Base-by-base conservation (phyloP, 768 basidiomycete species). In the Tylopilus sp. region DNA sequence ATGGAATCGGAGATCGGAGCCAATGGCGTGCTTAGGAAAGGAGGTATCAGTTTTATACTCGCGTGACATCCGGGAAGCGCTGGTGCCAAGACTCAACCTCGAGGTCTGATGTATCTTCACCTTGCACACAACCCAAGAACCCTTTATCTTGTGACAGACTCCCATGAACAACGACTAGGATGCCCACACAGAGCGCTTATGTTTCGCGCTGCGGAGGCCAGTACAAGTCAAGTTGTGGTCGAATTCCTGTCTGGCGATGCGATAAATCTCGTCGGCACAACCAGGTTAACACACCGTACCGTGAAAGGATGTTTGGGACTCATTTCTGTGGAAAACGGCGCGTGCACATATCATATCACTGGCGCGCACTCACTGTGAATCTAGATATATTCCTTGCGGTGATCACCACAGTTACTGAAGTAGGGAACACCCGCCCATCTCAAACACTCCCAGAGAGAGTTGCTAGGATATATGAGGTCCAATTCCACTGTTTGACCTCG, bases 281-380 rank as follows among this genome's bases (percentile, higher is more conserved):
- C 89, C 48, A 80, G 79, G 58, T 64, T 93, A 49, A 87, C 87
- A n/a, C 85, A 73, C 52, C 81, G 87, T 48, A 71, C 82, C 24
- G 83, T 88, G 7, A 87, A 91, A 64, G 92, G 92, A 22, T 95
- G 92, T 59, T 72, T 96, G 46, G 94, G 94, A 6, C 73, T 92
- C 49, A 87, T 92, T 42, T 83, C 81, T 13, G 74, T 92, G 19
- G 83, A 85, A 30, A 82, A 83, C 62, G 86, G 88, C 84, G 55
- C 60, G 81, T 57, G 44, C 26, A 41, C 24, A 6, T 24, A 50
- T 48, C 47, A n/a, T 40, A 51, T 45, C 26, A 13, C 40, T 26
- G 13, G 30, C 25, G 9, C 28, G 26, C 49, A 52, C 55, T 64
- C 36, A 61, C 34, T 16, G 17, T 48, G 6, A 8, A 30, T 34